Evolutionary conservation across 2,329 filamentous ascomycete species (phyloP), one percentile per base, ranked within the genome.

Genomic region (Raffaelea ambrosiae): DNA sequence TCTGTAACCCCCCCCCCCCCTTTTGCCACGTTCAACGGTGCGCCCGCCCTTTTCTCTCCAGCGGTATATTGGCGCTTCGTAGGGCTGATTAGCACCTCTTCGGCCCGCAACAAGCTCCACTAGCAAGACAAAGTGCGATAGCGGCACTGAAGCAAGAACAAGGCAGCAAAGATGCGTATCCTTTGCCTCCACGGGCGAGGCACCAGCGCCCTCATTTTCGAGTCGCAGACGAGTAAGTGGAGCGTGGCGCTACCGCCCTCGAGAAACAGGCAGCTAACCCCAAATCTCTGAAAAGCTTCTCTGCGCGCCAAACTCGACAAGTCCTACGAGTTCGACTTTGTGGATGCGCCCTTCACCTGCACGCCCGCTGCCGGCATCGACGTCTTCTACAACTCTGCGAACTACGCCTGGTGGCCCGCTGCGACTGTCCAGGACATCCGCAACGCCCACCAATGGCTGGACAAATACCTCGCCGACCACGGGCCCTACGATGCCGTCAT

Each of bases 161-260:
- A 41, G 23, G 16, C 38, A 35, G 19, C 18, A 48, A 56, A 44
- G 13, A 65, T 66, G 59, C 59, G 53, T 42, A 50, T 66, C 29
- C 64, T 67, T 40, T 61, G 61, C 50, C 62, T 67, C 5, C 65
- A 67, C 52, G 65, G 65, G 35, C 59, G 59, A 36, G 64, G 65
- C 51, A 65, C 64, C 21, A 66, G 63, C 51, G 64, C 53, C 52
- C 50, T 55, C 19, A 66, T 67, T 43, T 63, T 67, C 49, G 57
- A 56, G 48, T 60, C 62, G 11, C 65, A 67, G 47, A 65, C 65
- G 19, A 59, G 64, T 64, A 18, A 22, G 58, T 38, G n/a, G 5
- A 18, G 31, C 9, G 21, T 13, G 19, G 14, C 26, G 11, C 33
- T 40, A 14, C 22, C 10, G 14, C 31, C 36, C 39, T 22, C 35